Base-by-base conservation (phyloP, 2,329 filamentous ascomycete species). In the Pseudogymnoascus sp. region DNA sequence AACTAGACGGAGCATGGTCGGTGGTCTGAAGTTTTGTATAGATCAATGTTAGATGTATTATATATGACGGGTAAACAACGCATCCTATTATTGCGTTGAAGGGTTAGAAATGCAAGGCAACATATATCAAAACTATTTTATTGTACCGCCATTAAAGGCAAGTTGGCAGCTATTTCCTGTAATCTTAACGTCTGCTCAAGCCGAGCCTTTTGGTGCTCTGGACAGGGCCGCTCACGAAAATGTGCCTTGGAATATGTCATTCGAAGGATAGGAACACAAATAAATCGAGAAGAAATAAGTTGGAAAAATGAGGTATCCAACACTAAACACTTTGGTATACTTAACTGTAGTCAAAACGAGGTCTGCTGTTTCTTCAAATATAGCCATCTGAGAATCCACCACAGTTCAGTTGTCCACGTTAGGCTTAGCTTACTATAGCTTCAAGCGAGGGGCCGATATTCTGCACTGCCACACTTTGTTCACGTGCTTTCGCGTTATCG, bases 41-140 rank as follows among this genome's bases (percentile, higher is more conserved):
- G 50, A 56, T 56, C 50, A 56, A 56, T 21, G 50, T 56, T 56
- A 18, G 28, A 56, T 56, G 50, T 56, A 56, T 56, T 56, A 56
- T 56, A 42, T 42, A 56, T 56, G 50, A 33, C n/a, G 28, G 50
- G 50, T 56, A 56, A 33, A 56, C 50, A 56, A 56, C 50, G 16
- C 50, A 56, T 21, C 28, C 50, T 16, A 14, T 10, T 33, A 18
- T 56, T 56, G 28, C 28, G 28, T 33, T 33, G 28, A 33, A n/a
- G 5, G 16, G 28, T 53, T 56, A 33, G n/a, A 56, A 56, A 4
- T 33, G 50, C 33, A 56, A 56, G n/a, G 28, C 16, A 33, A 21
- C 28, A 56, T 16, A 56, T 18, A 56, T 56, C n/a, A 33, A 33
- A 33, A 56, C 10, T 33, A 33, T n/a, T 14, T 56, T 56, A 33